A percentile compares a stretch with the other conserved stretches of the same genome.
These are phyloP conservation scores for Pythium oligandrum DNA, from an alignment of 352 stramenopile species.

Conservation along the genomic window DNA sequence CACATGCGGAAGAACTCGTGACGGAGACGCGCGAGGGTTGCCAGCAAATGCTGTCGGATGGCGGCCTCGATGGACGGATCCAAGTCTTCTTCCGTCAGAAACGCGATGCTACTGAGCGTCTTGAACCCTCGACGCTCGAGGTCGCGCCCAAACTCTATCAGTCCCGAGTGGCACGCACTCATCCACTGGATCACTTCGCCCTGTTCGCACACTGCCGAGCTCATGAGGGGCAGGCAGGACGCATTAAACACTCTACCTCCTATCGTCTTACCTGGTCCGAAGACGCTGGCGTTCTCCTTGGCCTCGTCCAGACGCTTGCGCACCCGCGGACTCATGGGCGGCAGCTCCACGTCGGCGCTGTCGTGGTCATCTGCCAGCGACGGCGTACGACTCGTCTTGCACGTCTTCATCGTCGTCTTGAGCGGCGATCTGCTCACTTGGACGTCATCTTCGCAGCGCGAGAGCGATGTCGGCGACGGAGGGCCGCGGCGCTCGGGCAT, in stretches of 20 bases:
- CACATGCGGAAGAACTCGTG: conserved; percentile 84
- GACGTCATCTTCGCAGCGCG: conserved; percentile 21
- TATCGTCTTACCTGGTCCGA: conserved; percentile 42
- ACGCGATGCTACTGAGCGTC: conserved; percentile 78
- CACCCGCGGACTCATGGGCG: conserved; percentile 47
- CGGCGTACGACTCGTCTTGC: conserved; percentile 2
- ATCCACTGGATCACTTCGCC: conserved; percentile 83
- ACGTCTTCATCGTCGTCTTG: not conserved
- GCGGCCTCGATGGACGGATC: conserved; percentile 19
- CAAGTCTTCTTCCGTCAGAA: conserved; percentile 71
- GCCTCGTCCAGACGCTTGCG: conserved; percentile 66
- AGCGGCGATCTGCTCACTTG: not conserved
- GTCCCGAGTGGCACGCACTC: conserved; percentile 60
- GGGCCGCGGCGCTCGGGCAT: not conserved
- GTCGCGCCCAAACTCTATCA: conserved; percentile 50
- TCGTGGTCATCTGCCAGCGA: too few relatives aligned
- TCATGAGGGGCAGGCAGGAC: too few relatives aligned
- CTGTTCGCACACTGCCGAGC: conserved; percentile 57
- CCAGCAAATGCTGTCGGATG: conserved; percentile 49
- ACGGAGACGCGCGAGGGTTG: conserved; percentile 59
- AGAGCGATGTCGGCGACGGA: conserved; percentile 4
- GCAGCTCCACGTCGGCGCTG: not conserved
- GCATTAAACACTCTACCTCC: too few relatives aligned
- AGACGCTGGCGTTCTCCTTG: conserved; percentile 73
- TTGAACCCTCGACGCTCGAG: conserved; percentile 64